Evolutionary conservation across 2,329 filamentous ascomycete species (phyloP), one percentile per base, ranked within the genome.

Genomic region (Ophiostoma sp.): DNA sequence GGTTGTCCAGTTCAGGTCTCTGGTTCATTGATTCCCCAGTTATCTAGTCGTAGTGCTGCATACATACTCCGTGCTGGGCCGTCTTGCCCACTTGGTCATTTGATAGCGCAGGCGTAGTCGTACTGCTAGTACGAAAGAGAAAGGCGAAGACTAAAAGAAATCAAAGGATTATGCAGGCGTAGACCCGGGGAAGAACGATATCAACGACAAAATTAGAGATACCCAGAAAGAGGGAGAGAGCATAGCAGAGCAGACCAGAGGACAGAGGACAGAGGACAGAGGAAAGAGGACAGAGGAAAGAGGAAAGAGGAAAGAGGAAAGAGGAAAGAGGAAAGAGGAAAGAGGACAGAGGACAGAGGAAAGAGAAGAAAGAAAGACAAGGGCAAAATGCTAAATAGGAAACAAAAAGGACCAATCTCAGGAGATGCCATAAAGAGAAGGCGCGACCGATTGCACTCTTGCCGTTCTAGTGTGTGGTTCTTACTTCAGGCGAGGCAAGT

Each of bases 331-430:
- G 27, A 58, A 38, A 58, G 9, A 16, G n/a, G n/a, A 47, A 5
- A 47, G 45, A 47, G 12, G 8, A 14, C 5, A 47, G 18, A 58
- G 3, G 2, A 60, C 14, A 40, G 18, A 38, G 11, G 4, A 12
- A 14, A 27, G 5, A 5, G n/a, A 36, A 60, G 9, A 16, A 1
- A 58, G 27, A 11, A 18, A 40, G 55, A 55, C 16, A 55, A 18
- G 49, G 27, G 27, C 27, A 38, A 60, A 60, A 60, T 60, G 27
- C 27, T 27, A 27, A 27, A 27, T 27, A 27, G 27, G 27, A 27
- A 27, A 38, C 12, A 18, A 60, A 60, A 60, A 60, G 55, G 55
- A 60, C 55, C 49, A 52, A 14, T 60, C 55, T 38, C 49, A 27
- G 18, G 18, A 9, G 49, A 27, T 55, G 49, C 49, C 45, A 14